phyloP scores from a whole-genome alignment of 192 early-diverging fungal genomes.

The Ambispora gerdemannii region DNA sequence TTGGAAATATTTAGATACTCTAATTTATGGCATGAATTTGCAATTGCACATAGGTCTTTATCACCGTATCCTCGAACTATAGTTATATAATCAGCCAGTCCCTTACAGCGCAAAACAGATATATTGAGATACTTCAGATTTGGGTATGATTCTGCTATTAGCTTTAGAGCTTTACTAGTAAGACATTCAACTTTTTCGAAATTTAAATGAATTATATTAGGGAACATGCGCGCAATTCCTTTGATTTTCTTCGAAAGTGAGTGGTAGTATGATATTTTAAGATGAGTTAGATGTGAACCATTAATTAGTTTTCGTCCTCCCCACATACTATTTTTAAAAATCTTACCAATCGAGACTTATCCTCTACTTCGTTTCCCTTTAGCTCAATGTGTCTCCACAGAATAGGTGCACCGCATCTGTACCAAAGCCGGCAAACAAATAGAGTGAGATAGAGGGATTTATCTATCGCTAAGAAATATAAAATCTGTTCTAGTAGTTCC shows the following conservation, averaged over 20 bases:
- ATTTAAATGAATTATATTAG: conserved; percentile 24
- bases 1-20: conserved; percentile 17
- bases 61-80: background rate
- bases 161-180: conserved; percentile 21
- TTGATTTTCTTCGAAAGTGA: conserved; percentile 22
- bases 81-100: no score
- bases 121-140: conserved; percentile 21
- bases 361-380: conserved; percentile 1
- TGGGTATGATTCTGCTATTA: conserved; percentile 15
- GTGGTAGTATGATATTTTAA: conserved; percentile 17
- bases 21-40: conserved; percentile 17
- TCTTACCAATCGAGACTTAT: conserved; percentile 14
- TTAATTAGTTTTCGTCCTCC: background rate
- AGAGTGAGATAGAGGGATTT: conserved; percentile 13
- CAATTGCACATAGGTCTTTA: conserved; percentile 8
- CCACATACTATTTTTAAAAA: conserved; percentile 18
- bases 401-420: conserved; percentile 25
- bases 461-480: conserved; percentile 24
- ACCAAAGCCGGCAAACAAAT: conserved; percentile 18
- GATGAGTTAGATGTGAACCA: background rate
- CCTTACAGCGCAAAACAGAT: background rate
- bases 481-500: conserved; percentile 17
- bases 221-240: conserved; percentile 7
- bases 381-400: background rate
- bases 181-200: background rate